These are phyloP conservation scores for Poa pratensis DNA, from an alignment of 176 grass and related monocot genomes.

Conservation along the genomic window DNA sequence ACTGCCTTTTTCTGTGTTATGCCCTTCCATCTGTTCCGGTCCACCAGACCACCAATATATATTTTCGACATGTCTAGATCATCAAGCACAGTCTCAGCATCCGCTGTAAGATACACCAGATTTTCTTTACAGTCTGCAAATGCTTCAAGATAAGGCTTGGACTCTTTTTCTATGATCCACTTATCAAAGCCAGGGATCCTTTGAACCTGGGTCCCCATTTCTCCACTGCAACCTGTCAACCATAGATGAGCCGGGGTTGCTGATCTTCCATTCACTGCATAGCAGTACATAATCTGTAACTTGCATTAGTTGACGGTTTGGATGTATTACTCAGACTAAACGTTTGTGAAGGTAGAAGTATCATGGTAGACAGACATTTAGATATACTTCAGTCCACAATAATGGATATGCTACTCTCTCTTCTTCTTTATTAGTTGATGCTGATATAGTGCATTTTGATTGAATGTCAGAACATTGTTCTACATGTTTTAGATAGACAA, in stretches of 20 bases:
- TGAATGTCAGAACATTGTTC: not conserved
- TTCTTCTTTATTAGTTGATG: not conserved
- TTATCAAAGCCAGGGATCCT: constrained; percentile 80
- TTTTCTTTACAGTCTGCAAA: constrained; percentile 76
- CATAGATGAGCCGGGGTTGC: constrained; percentile 80
- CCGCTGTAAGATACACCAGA: constrained; percentile 86
- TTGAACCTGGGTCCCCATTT: constrained; percentile 73
- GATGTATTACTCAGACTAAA: constrained; percentile 36
- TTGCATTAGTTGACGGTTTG: constrained; percentile 48
- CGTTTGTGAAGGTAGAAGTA: constrained; percentile 20
- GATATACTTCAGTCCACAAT: not conserved
- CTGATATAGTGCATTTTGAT: constrained; percentile 16
- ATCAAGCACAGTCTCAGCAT: constrained; percentile 81
- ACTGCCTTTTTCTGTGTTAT: constrained; percentile 83
- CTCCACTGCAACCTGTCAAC: constrained; percentile 91
- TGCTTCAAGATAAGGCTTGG: constrained; percentile 78
- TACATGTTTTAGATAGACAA: constrained; percentile 24
- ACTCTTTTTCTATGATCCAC: constrained; percentile 87
- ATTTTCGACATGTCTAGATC: constrained; percentile 81
- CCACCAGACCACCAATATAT: constrained; percentile 95
- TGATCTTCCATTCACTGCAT: constrained; percentile 90
- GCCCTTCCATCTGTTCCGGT: constrained; percentile 89
- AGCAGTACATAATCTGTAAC: constrained; percentile 97
- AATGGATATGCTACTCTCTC: not conserved
- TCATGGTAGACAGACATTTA: constrained; percentile 27